phyloP scores from a whole-genome alignment of 345 rosid species.

The Theobroma cacao region DNA sequence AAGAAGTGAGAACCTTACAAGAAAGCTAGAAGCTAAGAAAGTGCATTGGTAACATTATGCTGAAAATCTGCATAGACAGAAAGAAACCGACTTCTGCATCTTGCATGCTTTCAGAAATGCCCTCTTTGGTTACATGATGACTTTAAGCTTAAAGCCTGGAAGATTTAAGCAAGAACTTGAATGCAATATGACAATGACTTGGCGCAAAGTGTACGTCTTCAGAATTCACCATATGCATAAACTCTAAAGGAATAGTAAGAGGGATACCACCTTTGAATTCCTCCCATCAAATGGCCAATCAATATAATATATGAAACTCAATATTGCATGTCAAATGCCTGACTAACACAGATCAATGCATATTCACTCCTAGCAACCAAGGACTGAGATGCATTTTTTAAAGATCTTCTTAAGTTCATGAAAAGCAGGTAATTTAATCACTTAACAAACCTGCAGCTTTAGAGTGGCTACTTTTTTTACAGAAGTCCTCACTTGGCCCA shows the following conservation, averaged over 20 bases:
- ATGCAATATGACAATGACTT: not conserved
- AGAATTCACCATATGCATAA: not conserved
- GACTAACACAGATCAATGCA: not conserved
- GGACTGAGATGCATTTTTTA: not conserved
- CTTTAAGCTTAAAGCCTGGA: not conserved
- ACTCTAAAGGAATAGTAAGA: not conserved
- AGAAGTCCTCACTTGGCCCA: constrained; percentile 9
- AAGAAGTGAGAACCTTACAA: not conserved
- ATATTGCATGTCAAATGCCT: not conserved
- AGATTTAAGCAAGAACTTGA: not conserved
- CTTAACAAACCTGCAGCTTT: not conserved
- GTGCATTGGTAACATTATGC: not conserved
- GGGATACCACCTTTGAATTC: not conserved
- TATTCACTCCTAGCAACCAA: not conserved
- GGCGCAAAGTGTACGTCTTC: not conserved
- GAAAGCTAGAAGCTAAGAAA: not conserved
- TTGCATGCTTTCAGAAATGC: not conserved
- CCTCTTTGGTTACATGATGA: not conserved
- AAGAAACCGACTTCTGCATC: not conserved
- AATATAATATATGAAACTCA: not conserved
- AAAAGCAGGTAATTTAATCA: not conserved
- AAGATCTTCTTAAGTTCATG: not conserved
- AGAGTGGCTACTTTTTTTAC: not conserved
- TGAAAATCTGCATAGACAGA: not conserved
- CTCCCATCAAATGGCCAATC: not conserved